Conservation (phyloP, 805 yeast species). For the Ogataea trehalophila region DNA sequence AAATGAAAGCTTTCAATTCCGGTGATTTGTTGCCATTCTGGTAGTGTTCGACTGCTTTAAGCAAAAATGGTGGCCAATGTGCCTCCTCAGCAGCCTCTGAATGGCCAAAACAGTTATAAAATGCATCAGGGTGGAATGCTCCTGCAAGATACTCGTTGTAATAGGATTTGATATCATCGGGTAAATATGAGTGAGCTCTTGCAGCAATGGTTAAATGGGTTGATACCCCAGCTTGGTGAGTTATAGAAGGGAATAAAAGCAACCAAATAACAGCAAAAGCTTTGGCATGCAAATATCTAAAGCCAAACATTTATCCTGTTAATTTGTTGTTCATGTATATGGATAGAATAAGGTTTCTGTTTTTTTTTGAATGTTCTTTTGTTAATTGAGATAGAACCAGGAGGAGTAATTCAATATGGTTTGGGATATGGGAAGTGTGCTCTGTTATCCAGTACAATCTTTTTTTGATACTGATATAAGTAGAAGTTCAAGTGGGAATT, state of each 20-base stretch:
- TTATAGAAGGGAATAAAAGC: background rate
- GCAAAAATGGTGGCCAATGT: slow-evolving; percentile 68
- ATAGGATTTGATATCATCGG: slow-evolving; percentile 27
- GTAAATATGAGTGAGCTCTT: slow-evolving; percentile 28
- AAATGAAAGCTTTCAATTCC: slow-evolving; percentile 46
- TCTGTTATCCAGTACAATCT: too few relatives aligned
- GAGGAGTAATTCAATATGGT: too few relatives aligned
- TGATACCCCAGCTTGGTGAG: slow-evolving; percentile 23
- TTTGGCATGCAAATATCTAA: background rate
- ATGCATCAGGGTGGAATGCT: slow-evolving; percentile 65
- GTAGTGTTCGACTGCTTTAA: slow-evolving; percentile 41
- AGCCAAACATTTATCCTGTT: too few relatives aligned
- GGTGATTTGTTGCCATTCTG: background rate
- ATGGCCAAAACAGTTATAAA: slow-evolving; percentile 52
- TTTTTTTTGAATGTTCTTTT: too few relatives aligned
- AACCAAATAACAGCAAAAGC: background rate
- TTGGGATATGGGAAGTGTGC: too few relatives aligned
- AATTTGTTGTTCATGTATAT: too few relatives aligned
- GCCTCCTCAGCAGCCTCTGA: slow-evolving; percentile 54
- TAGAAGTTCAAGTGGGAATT: too few relatives aligned
- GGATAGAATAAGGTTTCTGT: too few relatives aligned
- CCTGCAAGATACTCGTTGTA: slow-evolving; percentile 46
- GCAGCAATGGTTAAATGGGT: slow-evolving; percentile 36
- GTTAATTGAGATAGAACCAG: too few relatives aligned
- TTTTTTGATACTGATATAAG: too few relatives aligned